Evolutionary conservation across 768 basidiomycete species (phyloP).

Genomic region (Boletus patriciae): DNA sequence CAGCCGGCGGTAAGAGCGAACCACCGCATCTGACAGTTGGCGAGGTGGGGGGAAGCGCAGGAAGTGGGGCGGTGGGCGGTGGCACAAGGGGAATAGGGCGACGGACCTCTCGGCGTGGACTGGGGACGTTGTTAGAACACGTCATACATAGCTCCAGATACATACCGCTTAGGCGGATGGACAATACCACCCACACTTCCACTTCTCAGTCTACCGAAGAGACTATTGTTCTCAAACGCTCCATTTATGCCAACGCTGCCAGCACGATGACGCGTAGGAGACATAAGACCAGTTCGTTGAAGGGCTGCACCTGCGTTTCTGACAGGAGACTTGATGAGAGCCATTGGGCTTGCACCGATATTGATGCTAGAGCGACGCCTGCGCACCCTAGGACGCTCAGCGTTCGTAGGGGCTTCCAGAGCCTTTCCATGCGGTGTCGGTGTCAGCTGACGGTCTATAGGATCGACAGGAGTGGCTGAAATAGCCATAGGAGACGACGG

Average conservation of each 20-base stretch:
- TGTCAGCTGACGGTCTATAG: slow-evolving; percentile 40
- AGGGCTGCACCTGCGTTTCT: slow-evolving; percentile 52
- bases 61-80: slow-evolving; percentile 32
- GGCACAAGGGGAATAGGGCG: slow-evolving; percentile 25
- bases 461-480: slow-evolving; percentile 24
- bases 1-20: slow-evolving; percentile 20
- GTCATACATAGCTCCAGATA: slow-evolving; percentile 4
- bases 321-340: slow-evolving; percentile 55
- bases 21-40: slow-evolving; percentile 18
- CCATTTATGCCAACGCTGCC: slow-evolving; percentile 43
- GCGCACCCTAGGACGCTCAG: slow-evolving; percentile 47
- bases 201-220: slow-evolving; percentile 55
- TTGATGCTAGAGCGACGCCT: slow-evolving; percentile 66
- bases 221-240: slow-evolving; percentile 39
- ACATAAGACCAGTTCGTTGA: slow-evolving; percentile 43
- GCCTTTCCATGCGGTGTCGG: slow-evolving; percentile 33
- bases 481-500: slow-evolving; percentile 25
- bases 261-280: slow-evolving; percentile 44
- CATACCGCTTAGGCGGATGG: slow-evolving; percentile 34
- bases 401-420: slow-evolving; percentile 16
- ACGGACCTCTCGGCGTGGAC: slow-evolving; percentile 43
- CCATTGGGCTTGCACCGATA: slow-evolving; percentile 52
- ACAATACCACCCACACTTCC: slow-evolving; percentile 46
- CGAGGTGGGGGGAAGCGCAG: slow-evolving; percentile 25
- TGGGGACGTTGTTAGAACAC: slow-evolving; percentile 17